Percentiles rank a stretch among this genome's conserved stretches.
Conservation (phyloP, 1,284 basidiomycete genomes). For the Apiotrichum porosum region DNA sequence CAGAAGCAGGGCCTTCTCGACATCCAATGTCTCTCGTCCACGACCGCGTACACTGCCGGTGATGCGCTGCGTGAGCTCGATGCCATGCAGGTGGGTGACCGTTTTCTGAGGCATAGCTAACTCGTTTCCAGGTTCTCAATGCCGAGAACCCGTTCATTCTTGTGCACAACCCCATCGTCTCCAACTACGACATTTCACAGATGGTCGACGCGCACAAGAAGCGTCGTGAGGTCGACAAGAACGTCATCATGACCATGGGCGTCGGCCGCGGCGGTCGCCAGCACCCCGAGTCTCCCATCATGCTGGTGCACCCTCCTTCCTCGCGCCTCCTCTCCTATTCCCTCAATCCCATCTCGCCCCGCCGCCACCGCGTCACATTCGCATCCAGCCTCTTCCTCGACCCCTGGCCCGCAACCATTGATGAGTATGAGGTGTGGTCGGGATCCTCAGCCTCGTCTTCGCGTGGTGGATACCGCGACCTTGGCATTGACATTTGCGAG, state of each 20-base stretch:
- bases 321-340: slow-evolving; percentile 43
- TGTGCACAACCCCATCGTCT: slow-evolving; percentile 88
- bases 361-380: slow-evolving; percentile 39
- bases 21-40: slow-evolving; percentile 80
- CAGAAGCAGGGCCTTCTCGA: slow-evolving; percentile 57
- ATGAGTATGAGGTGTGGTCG: slow-evolving; percentile 84
- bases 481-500: slow-evolving; percentile 53
- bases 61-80: slow-evolving; percentile 97
- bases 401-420: slow-evolving; percentile 50
- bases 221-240: slow-evolving; percentile 77
- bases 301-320: slow-evolving; percentile 47
- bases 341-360: slow-evolving; percentile 42
- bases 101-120: background rate
- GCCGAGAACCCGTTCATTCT: slow-evolving; percentile 77
- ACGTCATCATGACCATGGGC: slow-evolving; percentile 94
- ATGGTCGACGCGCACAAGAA: slow-evolving; percentile 86
- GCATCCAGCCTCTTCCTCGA: slow-evolving; percentile 50
- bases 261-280: slow-evolving; percentile 53
- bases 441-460: slow-evolving; percentile 40
- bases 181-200: slow-evolving; percentile 84
- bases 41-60: slow-evolving; percentile 83
- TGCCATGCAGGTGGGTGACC: slow-evolving; percentile 56
- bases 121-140: slow-evolving; percentile 66
- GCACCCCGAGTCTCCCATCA: slow-evolving; percentile 48
- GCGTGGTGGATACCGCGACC: slow-evolving; percentile 41